Conservation (phyloP, 345 rosid species). For the Lepidium aucheri region DNA sequence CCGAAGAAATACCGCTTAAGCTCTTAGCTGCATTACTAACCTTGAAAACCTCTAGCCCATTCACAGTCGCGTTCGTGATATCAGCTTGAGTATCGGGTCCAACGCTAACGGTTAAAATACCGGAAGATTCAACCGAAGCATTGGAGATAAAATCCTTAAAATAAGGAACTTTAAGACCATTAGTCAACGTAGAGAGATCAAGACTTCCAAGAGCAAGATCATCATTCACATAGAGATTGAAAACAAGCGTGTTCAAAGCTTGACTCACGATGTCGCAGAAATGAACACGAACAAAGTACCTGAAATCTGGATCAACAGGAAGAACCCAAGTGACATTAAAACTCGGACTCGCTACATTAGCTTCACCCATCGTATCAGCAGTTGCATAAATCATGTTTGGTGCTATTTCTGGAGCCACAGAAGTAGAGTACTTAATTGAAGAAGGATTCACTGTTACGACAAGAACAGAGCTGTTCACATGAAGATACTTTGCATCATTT, state of each 20-base stretch:
- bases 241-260: conserved; percentile 64
- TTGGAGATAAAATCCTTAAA: conserved; percentile 76
- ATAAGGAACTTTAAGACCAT: conserved; percentile 49
- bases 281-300: conserved; percentile 82
- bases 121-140: conserved; percentile 40
- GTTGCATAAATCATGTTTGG: conserved; percentile 91
- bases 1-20: conserved; percentile 60
- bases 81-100: conserved; percentile 73
- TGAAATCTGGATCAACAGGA: conserved; percentile 52
- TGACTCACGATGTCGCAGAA: conserved; percentile 79
- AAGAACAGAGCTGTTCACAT: conserved; percentile 77
- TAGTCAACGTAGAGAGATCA: conserved; percentile 57
- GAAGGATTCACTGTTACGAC: conserved; percentile 61
- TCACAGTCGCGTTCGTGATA: conserved; percentile 57
- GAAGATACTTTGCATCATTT: conserved; percentile 69
- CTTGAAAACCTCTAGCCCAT: conserved; percentile 88
- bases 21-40: conserved; percentile 71
- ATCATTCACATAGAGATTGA: conserved; percentile 73
- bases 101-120: conserved; percentile 64
- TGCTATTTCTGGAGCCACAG: conserved; percentile 58
- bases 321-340: conserved; percentile 96
- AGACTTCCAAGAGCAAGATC: conserved; percentile 61
- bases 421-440: conserved; percentile 41
- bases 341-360: conserved; percentile 54
- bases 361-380: conserved; percentile 79